Conservation (phyloP, 768 basidiomycete species). For the Leccinum obscurum region DNA sequence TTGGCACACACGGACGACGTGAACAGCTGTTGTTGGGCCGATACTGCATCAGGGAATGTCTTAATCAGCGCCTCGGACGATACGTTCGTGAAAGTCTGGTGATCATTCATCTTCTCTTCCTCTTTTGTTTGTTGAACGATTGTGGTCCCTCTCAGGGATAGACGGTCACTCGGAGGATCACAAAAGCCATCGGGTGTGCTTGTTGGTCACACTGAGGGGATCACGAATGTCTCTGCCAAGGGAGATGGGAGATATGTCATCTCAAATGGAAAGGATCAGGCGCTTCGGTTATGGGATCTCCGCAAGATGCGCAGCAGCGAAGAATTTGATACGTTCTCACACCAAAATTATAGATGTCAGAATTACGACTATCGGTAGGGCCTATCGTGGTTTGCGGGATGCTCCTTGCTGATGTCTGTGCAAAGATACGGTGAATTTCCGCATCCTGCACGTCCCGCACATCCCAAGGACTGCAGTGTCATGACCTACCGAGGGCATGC, state of each 20-base stretch:
- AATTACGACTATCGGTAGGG: slow-evolving; percentile 84
- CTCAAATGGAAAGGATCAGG: slow-evolving; percentile 96
- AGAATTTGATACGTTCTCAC: slow-evolving; percentile 59
- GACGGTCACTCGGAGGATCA: slow-evolving; percentile 46
- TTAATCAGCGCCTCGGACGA: slow-evolving; percentile 96
- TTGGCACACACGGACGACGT: slow-evolving; percentile 88
- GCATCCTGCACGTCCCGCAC: slow-evolving; percentile 58
- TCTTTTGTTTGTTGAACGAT: not conserved
- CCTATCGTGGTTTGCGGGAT: not conserved
- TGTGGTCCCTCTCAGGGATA: slow-evolving; percentile 41
- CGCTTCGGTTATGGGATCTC: slow-evolving; percentile 89
- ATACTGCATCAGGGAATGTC: slow-evolving; percentile 88
- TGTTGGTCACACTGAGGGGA: slow-evolving; percentile 94
- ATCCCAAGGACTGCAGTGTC: slow-evolving; percentile 89
- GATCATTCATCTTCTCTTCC: slow-evolving; percentile 16
- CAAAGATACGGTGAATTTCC: slow-evolving; percentile 65
- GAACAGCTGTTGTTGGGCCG: slow-evolving; percentile 96
- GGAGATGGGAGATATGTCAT: slow-evolving; percentile 96
- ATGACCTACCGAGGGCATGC: slow-evolving; percentile 95
- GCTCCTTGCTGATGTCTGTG: slow-evolving; percentile 11
- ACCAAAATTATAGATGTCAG: slow-evolving; percentile 52
- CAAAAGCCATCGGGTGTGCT: slow-evolving; percentile 88
- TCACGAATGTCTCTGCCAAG: slow-evolving; percentile 93
- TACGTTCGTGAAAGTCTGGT: slow-evolving; percentile 95
- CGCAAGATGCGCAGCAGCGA: slow-evolving; percentile 83